These are phyloP conservation scores for Fabrea salina DNA, from an alignment of 169 alveolate species.

Conservation along the genomic window DNA sequence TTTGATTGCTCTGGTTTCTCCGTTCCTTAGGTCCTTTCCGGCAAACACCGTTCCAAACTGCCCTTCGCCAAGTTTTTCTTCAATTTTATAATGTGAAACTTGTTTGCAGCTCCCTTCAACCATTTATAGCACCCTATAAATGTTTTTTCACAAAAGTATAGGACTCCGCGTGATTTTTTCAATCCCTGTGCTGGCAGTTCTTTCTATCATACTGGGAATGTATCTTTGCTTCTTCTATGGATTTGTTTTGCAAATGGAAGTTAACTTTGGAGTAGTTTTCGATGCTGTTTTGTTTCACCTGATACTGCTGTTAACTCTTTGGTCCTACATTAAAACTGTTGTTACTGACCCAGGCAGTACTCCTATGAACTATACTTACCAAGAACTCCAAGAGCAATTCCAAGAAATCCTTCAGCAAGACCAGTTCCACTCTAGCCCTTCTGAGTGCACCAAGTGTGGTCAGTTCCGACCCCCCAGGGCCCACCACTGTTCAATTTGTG, in stretches of 20 bases:
- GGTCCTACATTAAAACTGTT: background rate
- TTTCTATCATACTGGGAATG: background rate
- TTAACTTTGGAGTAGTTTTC: too few relatives aligned
- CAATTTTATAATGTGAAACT: background rate
- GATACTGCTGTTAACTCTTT: background rate
- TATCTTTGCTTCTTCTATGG: background rate
- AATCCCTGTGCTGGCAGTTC: background rate
- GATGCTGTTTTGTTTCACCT: background rate
- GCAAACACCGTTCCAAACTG: conserved; percentile 22
- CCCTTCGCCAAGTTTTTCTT: conserved; percentile 31
- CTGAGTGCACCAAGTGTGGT: conserved; percentile 70
- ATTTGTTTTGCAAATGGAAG: background rate
- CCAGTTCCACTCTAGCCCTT: too few relatives aligned
- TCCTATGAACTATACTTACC: conserved; percentile 5
- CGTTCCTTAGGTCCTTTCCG: conserved; percentile 13
- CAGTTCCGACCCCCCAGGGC: conserved; percentile 87
- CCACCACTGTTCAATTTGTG: conserved; percentile 91
- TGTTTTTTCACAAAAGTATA: background rate
- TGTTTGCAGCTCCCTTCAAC: background rate
- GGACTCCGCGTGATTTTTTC: background rate
- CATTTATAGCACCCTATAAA: conserved; percentile 9
- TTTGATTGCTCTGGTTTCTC: conserved; percentile 21
- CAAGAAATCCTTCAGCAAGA: too few relatives aligned
- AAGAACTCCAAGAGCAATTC: conserved; percentile 2
- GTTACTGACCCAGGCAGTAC: conserved; percentile 32